Evolutionary conservation across 2,329 filamentous ascomycete species (phyloP), one percentile per base, ranked within the genome.

Genomic region (Aspergillus japonicus): DNA sequence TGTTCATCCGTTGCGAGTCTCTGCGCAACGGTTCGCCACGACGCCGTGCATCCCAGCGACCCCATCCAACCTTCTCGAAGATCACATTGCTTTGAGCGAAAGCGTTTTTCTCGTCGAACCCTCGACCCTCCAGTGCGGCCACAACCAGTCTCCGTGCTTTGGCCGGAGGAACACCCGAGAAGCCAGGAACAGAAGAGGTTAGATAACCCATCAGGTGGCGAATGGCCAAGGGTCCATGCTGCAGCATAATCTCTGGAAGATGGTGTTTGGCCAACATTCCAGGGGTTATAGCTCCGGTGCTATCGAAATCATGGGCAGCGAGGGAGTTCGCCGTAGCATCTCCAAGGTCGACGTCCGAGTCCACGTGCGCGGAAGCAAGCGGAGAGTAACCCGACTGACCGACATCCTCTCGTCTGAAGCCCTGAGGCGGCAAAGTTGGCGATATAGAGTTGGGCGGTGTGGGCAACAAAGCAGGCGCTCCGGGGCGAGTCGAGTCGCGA

Each of bases 51-150:
- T 96, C 90, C 94, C 94, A 99, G 66, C 92, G 87, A 61, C 95
- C 95, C 94, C 94, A 98, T 71, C 94, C 94, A 60, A 97, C 92
- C 82, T 98, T 98, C 76, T 96, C 90, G 73, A 96, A 98, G 57
- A 80, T 66, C 60, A 80, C 74, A 53, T 87, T 86, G 60, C 83
- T 83, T 64, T 87, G 83, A 57, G 78, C 77, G 64, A 84, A 84
- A 63, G 78, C 80, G 49, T 79, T 78, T 58, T 77, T 76, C 51
- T 82, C 83, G 57, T 82, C 83, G 50, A 79, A 82, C n/a, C 81
- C 81, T 68, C 90, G 89, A 68, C 90, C 90, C 79, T 98, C 94
- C 66, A 98, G 80, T 61, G 93, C 94, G 60, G 89, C 90, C n/a
- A 97, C 94, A 5, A 98, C 92, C 60, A 98, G 81, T 75, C 94